A percentile compares a stretch with the other conserved stretches of the same genome.
Conservation (phyloP, 2,329 filamentous ascomycete species). For the Truncatella angustata region DNA sequence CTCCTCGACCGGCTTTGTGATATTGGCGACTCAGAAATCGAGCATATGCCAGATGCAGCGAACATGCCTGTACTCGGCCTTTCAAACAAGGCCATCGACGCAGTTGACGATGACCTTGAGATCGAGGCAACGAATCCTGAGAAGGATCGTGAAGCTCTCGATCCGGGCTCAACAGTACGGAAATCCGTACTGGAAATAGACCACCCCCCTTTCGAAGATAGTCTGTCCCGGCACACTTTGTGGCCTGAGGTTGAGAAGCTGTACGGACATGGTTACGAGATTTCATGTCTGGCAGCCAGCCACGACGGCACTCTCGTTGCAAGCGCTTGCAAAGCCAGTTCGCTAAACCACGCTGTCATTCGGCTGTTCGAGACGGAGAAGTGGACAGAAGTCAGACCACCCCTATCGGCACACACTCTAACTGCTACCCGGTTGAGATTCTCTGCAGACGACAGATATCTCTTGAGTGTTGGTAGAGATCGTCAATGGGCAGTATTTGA, state of each 20-base stretch:
- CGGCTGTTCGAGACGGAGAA: conserved; percentile 81
- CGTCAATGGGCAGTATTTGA: conserved; percentile 86
- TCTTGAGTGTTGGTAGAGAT: conserved; percentile 89
- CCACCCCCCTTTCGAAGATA: conserved; percentile 85
- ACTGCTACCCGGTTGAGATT: conserved; percentile 84
- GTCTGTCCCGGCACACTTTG: conserved; percentile 82
- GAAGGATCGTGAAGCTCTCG: conserved; percentile 51
- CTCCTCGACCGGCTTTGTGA: conserved; percentile 69
- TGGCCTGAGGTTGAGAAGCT: conserved; percentile 97
- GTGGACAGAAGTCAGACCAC: conserved; percentile 85
- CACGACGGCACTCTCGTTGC: conserved; percentile 75
- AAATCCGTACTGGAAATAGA: conserved; percentile 63
- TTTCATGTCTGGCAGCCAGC: conserved; percentile 79
- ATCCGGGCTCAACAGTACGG: conserved; percentile 54
- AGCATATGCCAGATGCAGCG: conserved; percentile 75
- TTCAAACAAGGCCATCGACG: conserved; percentile 88
- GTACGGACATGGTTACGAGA: conserved; percentile 97
- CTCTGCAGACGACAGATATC: conserved; percentile 66
- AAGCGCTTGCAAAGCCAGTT: conserved; percentile 90
- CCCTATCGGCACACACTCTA: conserved; percentile 79
- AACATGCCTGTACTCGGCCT: conserved; percentile 93
- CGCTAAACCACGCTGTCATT: conserved; percentile 90
- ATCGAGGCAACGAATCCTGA: conserved; percentile 35
- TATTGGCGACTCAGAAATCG: conserved; percentile 43
- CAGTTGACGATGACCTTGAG: conserved; percentile 40